Base-by-base conservation (phyloP, 768 basidiomycete genomes). In the Leccinum fibrillosum region DNA sequence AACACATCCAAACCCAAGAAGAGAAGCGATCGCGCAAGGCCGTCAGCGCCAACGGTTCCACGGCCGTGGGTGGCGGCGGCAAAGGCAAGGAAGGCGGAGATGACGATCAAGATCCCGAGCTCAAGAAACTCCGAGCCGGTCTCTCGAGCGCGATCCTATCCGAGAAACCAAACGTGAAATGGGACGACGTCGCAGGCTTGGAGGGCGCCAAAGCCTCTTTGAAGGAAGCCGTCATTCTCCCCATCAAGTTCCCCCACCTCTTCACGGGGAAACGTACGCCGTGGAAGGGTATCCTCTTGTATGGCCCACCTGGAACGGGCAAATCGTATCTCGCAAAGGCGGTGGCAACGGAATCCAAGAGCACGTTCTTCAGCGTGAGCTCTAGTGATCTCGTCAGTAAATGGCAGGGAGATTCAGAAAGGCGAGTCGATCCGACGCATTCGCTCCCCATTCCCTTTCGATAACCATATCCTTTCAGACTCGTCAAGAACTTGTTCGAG, bases 211-310 rank as follows among this genome's bases (percentile, higher is more conserved):
- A 98, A 74, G 94, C 95, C 44, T 84, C 96, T 5, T 76, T 99
- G 68, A 98, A 98, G 71, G 97, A 98, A 72, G 96, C 97, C 37
- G 97, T 98, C 70, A 97, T 98, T 70, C 80, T 99, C n/a, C 97
- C 97, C 4, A 98, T 98, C 82, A 98, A 98, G 73, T 98, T 98
- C 67, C 97, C 97, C 2, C 94, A 98, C 74, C 82, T 99, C 28
- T 99, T 99, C 76, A 98, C 95, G 1, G 97, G 96, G 39, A 98
- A 98, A 74, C 88, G 97, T 17, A 98, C 95, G 10, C 96, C 97
- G 2, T 98, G 97, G 97, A 82, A 82, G 50, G 97, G 97, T 7
- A 98, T 99, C 53, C 75, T 99, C 56, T 78, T 99, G 4, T 99
- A 99, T 69, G 97, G 97, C 0, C 97, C 97, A 17, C 97, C 97